Percentiles rank a stretch among this genome's conserved stretches.
These are phyloP conservation scores for Penicillium diatomitis DNA, from an alignment of 495 filamentous ascomycete genomes.

Conservation along the genomic window DNA sequence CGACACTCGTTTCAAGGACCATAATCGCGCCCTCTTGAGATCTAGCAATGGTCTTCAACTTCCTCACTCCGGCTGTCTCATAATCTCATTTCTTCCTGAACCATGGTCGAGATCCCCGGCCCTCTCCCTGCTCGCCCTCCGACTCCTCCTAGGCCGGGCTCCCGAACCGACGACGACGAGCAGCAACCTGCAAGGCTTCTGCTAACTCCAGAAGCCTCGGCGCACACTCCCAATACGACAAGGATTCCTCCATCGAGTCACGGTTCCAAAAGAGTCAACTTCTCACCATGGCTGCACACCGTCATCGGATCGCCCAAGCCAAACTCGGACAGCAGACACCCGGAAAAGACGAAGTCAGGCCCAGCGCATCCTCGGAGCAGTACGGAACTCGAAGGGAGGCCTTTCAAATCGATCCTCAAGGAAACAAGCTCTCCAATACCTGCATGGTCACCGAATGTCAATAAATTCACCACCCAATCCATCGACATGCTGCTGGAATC, in stretches of 20 bases:
- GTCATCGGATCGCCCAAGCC: conserved; percentile 47
- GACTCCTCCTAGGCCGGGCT: conserved; percentile 53
- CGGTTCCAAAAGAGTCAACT: conserved; percentile 62
- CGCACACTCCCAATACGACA: conserved; percentile 34
- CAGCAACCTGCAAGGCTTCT: conserved; percentile 25
- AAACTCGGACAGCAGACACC: conserved; percentile 49
- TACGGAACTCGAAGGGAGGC: neutral
- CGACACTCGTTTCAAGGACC: too few species aligned
- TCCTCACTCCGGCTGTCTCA: too few species aligned
- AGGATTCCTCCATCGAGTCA: conserved; percentile 26
- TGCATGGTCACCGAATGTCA: conserved; percentile 26
- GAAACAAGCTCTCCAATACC: conserved; percentile 37
- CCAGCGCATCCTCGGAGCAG: neutral
- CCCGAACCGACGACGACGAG: conserved; percentile 24
- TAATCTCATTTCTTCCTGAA: conserved; percentile 15
- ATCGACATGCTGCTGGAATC: conserved; percentile 74
- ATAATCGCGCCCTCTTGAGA: conserved; percentile 1
- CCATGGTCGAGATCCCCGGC: conserved; percentile 45
- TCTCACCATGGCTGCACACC: conserved; percentile 65
- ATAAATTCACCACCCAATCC: conserved; percentile 29
- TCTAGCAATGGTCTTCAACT: conserved; percentile 24
- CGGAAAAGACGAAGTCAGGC: conserved; percentile 30
- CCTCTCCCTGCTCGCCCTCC: conserved; percentile 47
- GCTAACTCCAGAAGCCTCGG: conserved; percentile 41
- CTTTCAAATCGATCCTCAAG: conserved; percentile 79